Conservation (phyloP, 176 grass and related monocot species). For the Luzula sylvatica region DNA sequence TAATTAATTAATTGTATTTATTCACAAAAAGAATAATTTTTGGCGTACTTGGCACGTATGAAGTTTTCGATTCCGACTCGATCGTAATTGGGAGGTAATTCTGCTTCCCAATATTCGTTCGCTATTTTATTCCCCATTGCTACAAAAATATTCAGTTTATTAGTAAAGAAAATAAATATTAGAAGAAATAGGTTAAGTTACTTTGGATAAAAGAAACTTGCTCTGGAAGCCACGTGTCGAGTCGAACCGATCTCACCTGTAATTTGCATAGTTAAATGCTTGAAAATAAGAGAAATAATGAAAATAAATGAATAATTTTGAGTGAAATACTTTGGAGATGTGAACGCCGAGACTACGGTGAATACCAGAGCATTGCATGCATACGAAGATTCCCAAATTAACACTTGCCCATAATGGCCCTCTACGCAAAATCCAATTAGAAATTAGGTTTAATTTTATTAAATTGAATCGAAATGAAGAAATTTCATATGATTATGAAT, state of each 20-base stretch:
- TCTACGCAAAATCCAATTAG: slow-evolving; percentile 27
- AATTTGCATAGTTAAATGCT: neutral
- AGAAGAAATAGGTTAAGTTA: slow-evolving; percentile 19
- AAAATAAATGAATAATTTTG: too few relatives aligned
- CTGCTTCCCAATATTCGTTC: slow-evolving; percentile 96
- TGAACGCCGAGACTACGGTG: slow-evolving; percentile 98
- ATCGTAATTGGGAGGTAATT: slow-evolving; percentile 94
- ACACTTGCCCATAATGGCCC: slow-evolving; percentile 96
- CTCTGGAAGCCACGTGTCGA: slow-evolving; percentile 99
- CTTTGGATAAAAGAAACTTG: slow-evolving; percentile 98
- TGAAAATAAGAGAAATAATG: neutral
- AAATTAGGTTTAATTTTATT: neutral
- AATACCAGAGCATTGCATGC: slow-evolving; percentile 97
- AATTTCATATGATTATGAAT: neutral
- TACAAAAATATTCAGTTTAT: slow-evolving; percentile 27
- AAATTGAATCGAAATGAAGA: too few relatives aligned
- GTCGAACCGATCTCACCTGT: slow-evolving; percentile 85
- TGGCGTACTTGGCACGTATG: slow-evolving; percentile 81
- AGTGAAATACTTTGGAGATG: slow-evolving; percentile 71
- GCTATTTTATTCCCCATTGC: slow-evolving; percentile 95
- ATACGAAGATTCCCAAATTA: slow-evolving; percentile 93
- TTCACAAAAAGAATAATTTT: slow-evolving; percentile 6
- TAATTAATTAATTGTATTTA: slow-evolving; percentile 1
- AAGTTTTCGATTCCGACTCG: slow-evolving; percentile 97
- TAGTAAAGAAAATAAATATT: neutral